Percentiles rank a stretch among this genome's conserved stretches.
phyloP scores from a whole-genome alignment of 1,284 basidiomycete genomes.

The Trichosporon sp. region DNA sequence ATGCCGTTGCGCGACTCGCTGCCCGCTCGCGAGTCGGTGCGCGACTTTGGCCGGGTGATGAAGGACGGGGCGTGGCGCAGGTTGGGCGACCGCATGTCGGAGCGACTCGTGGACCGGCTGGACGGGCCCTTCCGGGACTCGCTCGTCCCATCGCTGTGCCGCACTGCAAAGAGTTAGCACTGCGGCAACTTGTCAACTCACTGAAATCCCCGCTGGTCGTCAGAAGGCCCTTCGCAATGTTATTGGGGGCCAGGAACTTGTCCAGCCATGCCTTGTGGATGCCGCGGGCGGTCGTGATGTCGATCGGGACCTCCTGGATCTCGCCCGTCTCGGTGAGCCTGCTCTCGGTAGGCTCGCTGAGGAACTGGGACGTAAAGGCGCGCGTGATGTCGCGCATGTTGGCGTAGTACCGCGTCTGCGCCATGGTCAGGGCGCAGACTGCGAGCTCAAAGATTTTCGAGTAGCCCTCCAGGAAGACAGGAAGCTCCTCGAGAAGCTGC shows the following conservation, averaged over 20 bases:
- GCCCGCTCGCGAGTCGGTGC: neutral
- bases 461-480: conserved; percentile 45
- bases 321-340: conserved; percentile 2
- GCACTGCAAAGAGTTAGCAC: neutral
- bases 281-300: conserved; percentile 14
- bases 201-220: neutral
- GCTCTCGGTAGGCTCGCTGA: conserved; percentile 13
- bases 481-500: conserved; percentile 49
- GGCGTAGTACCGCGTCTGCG: conserved; percentile 38
- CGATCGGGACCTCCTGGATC: conserved; percentile 11
- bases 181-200: neutral
- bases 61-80: conserved; percentile 11
- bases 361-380: conserved; percentile 20
- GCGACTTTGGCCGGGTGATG: neutral
- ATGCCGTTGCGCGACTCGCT: neutral
- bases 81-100: neutral
- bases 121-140: neutral
- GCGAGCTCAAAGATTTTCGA: conserved; percentile 42
- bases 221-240: conserved; percentile 1
- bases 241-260: conserved; percentile 14
- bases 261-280: conserved; percentile 20
- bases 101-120: neutral
- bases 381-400: conserved; percentile 25
- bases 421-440: conserved; percentile 35
- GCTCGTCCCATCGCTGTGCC: neutral